phyloP scores from a whole-genome alignment of 139 green algal genomes.

The Pleodorina starrii region DNA sequence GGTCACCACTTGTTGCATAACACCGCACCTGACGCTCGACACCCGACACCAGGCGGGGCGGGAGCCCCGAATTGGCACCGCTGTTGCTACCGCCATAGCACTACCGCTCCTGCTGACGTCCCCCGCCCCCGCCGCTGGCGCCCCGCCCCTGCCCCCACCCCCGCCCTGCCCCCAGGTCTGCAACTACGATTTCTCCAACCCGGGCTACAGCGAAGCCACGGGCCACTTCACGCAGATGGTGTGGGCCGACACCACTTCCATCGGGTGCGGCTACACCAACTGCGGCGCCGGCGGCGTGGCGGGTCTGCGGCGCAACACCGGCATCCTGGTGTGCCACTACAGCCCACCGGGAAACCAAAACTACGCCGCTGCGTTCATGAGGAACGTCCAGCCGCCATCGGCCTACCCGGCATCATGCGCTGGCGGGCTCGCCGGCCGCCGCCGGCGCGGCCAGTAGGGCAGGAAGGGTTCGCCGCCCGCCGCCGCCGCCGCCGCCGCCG shows the following conservation, averaged over 20 bases:
- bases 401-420: background rate
- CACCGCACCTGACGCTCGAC: too few species aligned
- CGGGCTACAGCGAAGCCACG: constrained; percentile 16
- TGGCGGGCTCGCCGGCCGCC: background rate
- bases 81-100: too few species aligned
- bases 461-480: too few species aligned
- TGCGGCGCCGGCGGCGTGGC: background rate
- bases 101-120: background rate
- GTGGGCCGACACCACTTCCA: constrained; percentile 34
- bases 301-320: background rate
- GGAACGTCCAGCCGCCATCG: background rate
- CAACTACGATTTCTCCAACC: constrained; percentile 49
- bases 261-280: constrained; percentile 47
- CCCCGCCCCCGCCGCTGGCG: background rate
- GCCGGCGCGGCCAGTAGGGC: too few species aligned
- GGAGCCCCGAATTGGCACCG: too few species aligned
- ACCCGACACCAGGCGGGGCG: too few species aligned
- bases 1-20: too few species aligned
- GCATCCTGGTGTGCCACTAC: constrained; percentile 46
- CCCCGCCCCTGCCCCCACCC: background rate
- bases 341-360: constrained; percentile 30
- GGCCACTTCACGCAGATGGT: constrained; percentile 61
- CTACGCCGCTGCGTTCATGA: background rate
- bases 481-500: too few species aligned
- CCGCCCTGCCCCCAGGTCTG: constrained; percentile 1